Base-by-base conservation (phyloP, 2,329 filamentous ascomycete species). In the Fusarium transvaalense region DNA sequence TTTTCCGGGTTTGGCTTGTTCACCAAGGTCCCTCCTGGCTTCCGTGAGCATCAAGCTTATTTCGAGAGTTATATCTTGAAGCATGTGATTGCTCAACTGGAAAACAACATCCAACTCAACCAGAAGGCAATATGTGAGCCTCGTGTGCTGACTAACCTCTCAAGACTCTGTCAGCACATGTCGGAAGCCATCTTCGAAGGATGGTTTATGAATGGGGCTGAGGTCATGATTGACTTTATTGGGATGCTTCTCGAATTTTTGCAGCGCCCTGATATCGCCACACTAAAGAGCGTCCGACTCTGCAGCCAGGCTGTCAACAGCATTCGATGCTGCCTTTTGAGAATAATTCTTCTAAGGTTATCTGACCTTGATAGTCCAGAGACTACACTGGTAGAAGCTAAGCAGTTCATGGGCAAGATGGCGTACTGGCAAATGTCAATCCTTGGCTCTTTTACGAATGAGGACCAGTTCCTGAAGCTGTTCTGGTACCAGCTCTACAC, bases 341-440 rank as follows among this genome's bases (percentile, higher is more conserved):
- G 91, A 64, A 87, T 97, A 7, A 88, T 94, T 7, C 83, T 98
- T 19, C 85, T 97, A 32, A 88, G 91, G 63, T 84, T 99, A 6
- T 97, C 94, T 1, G 93, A 97, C 71, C 85, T 94, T 52, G 92
- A 97, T 50, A 90, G 91, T 34, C 79, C 85, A 1, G 69, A 88
- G 54, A 84, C 82, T 3, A 81, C 85, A 4, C 87, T 91, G 59
- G 77, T 80, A 9, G 89, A 93, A 47, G 88, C 89, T 1, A 85
- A 91, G 27, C 82, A 86, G 1, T 93, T 97, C 60, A 87, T 99
- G 78, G 87, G 92, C 62, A 95, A 94, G 76, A 88, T 99, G 73
- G 89, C 93, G 0, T 98, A 97, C 78, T 99, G 96, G 96, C 96
- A 98, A 77, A 94, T 93, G 21, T 92, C 97, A 19, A 89, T 99